These are phyloP conservation scores for Cytospora paraplurivora DNA, from an alignment of 2,329 filamentous ascomycete species.

Conservation along the genomic window DNA sequence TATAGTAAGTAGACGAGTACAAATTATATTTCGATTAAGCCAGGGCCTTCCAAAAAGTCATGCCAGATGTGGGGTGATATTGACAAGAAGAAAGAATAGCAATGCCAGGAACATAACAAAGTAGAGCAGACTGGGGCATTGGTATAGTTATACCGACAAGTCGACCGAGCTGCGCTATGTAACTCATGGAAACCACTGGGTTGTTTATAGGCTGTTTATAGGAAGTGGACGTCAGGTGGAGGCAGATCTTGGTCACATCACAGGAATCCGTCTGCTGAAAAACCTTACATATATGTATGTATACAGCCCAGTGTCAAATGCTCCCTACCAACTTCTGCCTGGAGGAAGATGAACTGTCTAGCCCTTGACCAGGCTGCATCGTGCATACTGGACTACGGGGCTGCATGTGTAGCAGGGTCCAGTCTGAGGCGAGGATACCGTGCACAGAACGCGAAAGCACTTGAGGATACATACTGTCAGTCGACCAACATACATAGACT, in stretches of 20 bases:
- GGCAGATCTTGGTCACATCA: not conserved
- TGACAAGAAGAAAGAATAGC: slow-evolving; percentile 10
- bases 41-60: not conserved
- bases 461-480: not conserved
- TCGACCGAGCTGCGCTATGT: slow-evolving; percentile 14
- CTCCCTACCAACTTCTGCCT: slow-evolving; percentile 8
- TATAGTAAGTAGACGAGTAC: not conserved
- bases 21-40: slow-evolving; percentile 5
- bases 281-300: not conserved
- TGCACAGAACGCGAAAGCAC: not conserved
- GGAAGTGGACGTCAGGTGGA: slow-evolving; percentile 9
- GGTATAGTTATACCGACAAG: slow-evolving; percentile 19
- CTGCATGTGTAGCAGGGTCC: slow-evolving; percentile 6
- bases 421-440: not conserved
- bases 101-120: slow-evolving; percentile 1
- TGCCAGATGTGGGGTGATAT: slow-evolving; percentile 4
- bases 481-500: not conserved
- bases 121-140: slow-evolving; percentile 16
- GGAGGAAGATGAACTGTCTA: slow-evolving; percentile 11
- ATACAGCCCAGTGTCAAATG: not conserved
- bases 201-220: slow-evolving; percentile 14
- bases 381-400: slow-evolving; percentile 11
- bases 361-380: slow-evolving; percentile 18
- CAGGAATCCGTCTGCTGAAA: not conserved
- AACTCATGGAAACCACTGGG: slow-evolving; percentile 14